Percentiles rank a stretch among this genome's conserved stretches.
Conservation (phyloP, 768 basidiomycete species). For the Chalciporus chontae region DNA sequence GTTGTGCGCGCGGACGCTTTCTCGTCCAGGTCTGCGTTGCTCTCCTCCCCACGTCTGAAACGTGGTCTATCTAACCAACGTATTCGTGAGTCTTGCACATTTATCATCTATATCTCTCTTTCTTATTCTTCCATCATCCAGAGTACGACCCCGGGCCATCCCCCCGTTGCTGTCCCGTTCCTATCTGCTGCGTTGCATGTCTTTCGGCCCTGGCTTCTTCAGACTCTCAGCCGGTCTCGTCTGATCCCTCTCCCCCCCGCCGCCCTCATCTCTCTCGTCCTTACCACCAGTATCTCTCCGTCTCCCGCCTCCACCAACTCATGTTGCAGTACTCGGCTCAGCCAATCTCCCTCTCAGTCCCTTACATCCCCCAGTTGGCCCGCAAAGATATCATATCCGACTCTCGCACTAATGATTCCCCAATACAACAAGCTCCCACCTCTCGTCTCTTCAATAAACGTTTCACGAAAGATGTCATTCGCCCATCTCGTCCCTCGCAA, state of each 20-base stretch:
- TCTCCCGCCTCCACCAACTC: constrained; percentile 31
- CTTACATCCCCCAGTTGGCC: constrained; percentile 25
- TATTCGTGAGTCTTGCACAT: constrained; percentile 19
- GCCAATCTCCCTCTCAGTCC: constrained; percentile 31
- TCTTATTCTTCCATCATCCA: background rate
- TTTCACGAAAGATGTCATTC: constrained; percentile 31
- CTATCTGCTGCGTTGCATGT: constrained; percentile 24
- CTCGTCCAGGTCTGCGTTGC: constrained; percentile 19
- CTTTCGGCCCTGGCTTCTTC: constrained; percentile 25
- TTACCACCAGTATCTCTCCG: constrained; percentile 30
- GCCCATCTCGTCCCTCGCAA: constrained; percentile 15
- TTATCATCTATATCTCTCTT: background rate
- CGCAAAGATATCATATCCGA: constrained; percentile 34
- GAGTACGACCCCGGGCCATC: constrained; percentile 7
- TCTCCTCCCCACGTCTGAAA: constrained; percentile 26
- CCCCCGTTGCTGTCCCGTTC: constrained; percentile 2
- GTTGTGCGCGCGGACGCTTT: constrained; percentile 8
- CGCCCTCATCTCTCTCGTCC: constrained; percentile 30
- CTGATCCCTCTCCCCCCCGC: constrained; percentile 40
- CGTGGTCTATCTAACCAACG: constrained; percentile 9
- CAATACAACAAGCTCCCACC: constrained; percentile 6
- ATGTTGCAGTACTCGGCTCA: constrained; percentile 58
- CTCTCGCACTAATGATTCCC: constrained; percentile 26
- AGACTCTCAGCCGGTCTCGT: constrained; percentile 46
- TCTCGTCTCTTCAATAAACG: constrained; percentile 34